Percentiles rank a stretch among this genome's conserved stretches.
Evolutionary conservation across 2,329 filamentous ascomycete species (phyloP).

Genomic region (Arthroderma sp.): DNA sequence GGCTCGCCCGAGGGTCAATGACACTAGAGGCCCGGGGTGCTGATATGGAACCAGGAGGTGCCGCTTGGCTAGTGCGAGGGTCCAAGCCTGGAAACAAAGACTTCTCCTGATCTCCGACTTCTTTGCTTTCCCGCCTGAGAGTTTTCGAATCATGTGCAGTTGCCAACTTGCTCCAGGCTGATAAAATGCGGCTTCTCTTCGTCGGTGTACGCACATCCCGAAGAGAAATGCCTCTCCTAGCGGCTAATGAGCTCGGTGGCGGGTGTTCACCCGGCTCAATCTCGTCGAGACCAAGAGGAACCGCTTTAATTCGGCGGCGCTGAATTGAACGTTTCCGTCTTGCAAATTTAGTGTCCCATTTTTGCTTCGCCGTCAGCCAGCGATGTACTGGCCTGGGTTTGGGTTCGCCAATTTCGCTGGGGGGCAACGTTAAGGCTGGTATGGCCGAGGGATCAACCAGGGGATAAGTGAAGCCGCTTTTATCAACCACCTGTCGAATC

Average conservation of each 20-base stretch:
- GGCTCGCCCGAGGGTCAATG: no score
- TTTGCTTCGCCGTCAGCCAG: constrained; percentile 62
- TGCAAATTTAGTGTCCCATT: constrained; percentile 62
- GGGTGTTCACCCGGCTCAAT: constrained; percentile 62
- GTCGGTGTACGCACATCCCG: constrained; percentile 40
- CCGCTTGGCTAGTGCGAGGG: no score
- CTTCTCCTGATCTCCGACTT: not conserved
- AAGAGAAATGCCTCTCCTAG: constrained; percentile 30
- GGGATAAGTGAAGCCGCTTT: constrained; percentile 59
- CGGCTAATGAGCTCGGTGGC: constrained; percentile 71
- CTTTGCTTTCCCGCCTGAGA: constrained; percentile 25
- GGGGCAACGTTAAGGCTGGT: constrained; percentile 50
- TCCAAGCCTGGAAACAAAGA: no score
- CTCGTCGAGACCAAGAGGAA: constrained; percentile 55
- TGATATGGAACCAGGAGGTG: no score
- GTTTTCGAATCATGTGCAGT: constrained; percentile 76
- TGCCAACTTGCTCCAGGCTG: constrained; percentile 77
- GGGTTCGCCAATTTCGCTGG: constrained; percentile 58
- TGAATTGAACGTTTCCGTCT: constrained; percentile 58
- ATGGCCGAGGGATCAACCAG: constrained; percentile 54
- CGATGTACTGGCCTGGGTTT: constrained; percentile 68
- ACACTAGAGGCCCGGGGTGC: no score
- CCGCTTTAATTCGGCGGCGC: constrained; percentile 58
- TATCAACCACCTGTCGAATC: constrained; percentile 78
- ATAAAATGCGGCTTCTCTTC: constrained; percentile 58